These are phyloP conservation scores for Mycotypha africana DNA, from an alignment of 371 early-diverging fungal genomes.

Conservation along the genomic window DNA sequence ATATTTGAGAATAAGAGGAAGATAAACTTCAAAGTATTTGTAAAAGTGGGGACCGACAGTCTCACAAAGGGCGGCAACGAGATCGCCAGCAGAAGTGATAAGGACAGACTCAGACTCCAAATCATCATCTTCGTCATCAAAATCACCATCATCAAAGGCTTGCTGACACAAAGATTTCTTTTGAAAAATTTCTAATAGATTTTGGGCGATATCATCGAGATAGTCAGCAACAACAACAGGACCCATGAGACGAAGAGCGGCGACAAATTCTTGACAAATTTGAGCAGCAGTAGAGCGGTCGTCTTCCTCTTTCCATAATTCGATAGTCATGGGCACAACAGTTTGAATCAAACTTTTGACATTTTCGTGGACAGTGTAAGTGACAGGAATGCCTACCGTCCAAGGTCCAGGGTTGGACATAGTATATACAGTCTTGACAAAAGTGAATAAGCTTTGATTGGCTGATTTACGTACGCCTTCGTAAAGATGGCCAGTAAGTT, in stretches of 20 bases:
- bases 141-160: conserved; percentile 65
- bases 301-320: conserved; percentile 78
- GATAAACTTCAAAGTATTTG: conserved; percentile 66
- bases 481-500: conserved; percentile 64
- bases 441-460: conserved; percentile 64
- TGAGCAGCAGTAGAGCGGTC: conserved; percentile 78
- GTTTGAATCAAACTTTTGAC: conserved; percentile 64
- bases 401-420: conserved; percentile 64
- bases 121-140: conserved; percentile 75
- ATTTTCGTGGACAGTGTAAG: conserved; percentile 67
- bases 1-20: conserved; percentile 79
- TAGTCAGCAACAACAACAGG: conserved; percentile 72
- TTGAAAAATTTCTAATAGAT: conserved; percentile 66
- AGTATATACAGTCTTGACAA: conserved; percentile 67
- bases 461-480: conserved; percentile 84
- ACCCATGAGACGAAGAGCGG: conserved; percentile 69
- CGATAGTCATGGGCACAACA: conserved; percentile 65
- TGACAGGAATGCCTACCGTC: conserved; percentile 66
- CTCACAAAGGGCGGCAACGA: conserved; percentile 72
- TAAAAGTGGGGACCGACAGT: conserved; percentile 72
- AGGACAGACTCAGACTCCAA: conserved; percentile 82
- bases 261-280: conserved; percentile 66
- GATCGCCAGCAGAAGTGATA: conserved; percentile 77
- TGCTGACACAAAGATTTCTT: conserved; percentile 83
- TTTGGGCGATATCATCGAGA: conserved; percentile 52